A percentile compares a stretch with the other conserved stretches of the same genome.
These are phyloP conservation scores for Vanderwaltozyma tropicalis DNA, from an alignment of 805 yeast genomes.

Conservation along the genomic window DNA sequence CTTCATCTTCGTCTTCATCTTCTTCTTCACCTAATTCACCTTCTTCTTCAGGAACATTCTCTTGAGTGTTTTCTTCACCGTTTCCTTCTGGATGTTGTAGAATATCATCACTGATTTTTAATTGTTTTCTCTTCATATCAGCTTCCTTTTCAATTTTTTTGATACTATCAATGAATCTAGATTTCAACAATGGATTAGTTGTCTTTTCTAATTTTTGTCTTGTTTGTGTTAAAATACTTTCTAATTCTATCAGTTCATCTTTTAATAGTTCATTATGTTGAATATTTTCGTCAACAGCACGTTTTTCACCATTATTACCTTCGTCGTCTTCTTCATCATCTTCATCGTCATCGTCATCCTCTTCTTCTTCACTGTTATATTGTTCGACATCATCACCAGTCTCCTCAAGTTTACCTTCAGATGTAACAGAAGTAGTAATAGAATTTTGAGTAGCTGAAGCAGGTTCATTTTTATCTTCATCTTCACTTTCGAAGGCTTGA, in stretches of 20 bases:
- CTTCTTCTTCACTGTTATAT: conserved; percentile 27
- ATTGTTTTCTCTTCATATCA: conserved; percentile 65
- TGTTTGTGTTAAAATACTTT: conserved; percentile 65
- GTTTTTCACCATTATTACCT: conserved; percentile 37
- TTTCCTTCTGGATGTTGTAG: conserved; percentile 9
- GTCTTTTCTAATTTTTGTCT: conserved; percentile 62
- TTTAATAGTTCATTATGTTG: conserved; percentile 64
- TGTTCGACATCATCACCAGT: conserved; percentile 30
- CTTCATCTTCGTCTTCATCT: conserved; percentile 30
- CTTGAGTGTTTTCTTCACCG: conserved; percentile 5
- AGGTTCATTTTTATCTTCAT: conserved; percentile 20
- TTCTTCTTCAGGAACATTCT: conserved; percentile 7
- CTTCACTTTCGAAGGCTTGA: conserved; percentile 39
- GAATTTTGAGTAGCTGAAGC: conserved; percentile 5
- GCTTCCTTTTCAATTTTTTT: conserved; percentile 69
- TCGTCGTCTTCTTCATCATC: conserved; percentile 41
- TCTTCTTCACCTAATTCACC: conserved; percentile 17
- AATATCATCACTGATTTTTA: conserved; percentile 33
- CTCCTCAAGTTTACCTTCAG: conserved; percentile 17
- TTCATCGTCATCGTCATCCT: conserved; percentile 30
- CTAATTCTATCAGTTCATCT: conserved; percentile 80
- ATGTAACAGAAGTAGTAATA: background rate
- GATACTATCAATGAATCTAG: conserved; percentile 75
- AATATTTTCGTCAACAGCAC: conserved; percentile 40
- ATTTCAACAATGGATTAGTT: conserved; percentile 73